A percentile compares a stretch with the other conserved stretches of the same genome.
These are phyloP conservation scores for Diphasiastrum complanatum DNA, from an alignment of 83 land plant genomes.

Conservation along the genomic window DNA sequence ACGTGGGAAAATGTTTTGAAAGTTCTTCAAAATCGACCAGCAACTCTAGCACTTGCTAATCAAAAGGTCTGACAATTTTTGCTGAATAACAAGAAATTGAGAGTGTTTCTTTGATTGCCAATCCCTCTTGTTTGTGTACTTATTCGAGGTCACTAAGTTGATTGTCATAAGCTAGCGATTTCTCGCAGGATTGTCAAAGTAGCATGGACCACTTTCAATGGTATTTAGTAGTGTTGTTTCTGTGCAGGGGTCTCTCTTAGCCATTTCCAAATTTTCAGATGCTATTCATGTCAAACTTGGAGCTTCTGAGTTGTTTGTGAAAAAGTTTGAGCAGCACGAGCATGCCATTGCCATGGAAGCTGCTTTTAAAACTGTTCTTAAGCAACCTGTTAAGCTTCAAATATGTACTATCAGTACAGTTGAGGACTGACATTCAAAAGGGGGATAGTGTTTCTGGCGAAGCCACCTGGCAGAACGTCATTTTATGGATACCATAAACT, in stretches of 20 bases:
- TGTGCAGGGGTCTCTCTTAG: constrained; percentile 23
- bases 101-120: constrained; percentile 11
- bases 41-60: constrained; percentile 22
- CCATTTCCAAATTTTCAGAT: not conserved
- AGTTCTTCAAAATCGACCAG: constrained; percentile 17
- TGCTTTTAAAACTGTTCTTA: constrained; percentile 17
- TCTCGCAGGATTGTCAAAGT: too few species aligned
- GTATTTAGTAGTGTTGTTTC: too few species aligned
- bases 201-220: too few species aligned
- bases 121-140: not conserved
- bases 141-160: too few species aligned
- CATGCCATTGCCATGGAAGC: constrained; percentile 29
- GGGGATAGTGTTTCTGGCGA: too few species aligned
- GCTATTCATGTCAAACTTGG: constrained; percentile 10
- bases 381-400: constrained; percentile 25
- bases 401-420: too few species aligned
- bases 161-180: too few species aligned
- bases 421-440: too few species aligned
- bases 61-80: constrained; percentile 18
- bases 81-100: not conserved
- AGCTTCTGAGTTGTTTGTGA: constrained; percentile 21
- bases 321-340: constrained; percentile 28
- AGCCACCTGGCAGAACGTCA: too few species aligned
- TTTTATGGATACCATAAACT: too few species aligned
- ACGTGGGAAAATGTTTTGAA: constrained; percentile 20